Evolutionary conservation across 2,329 filamentous ascomycete species (phyloP).

Genomic region (Xylariaceae sp.): DNA sequence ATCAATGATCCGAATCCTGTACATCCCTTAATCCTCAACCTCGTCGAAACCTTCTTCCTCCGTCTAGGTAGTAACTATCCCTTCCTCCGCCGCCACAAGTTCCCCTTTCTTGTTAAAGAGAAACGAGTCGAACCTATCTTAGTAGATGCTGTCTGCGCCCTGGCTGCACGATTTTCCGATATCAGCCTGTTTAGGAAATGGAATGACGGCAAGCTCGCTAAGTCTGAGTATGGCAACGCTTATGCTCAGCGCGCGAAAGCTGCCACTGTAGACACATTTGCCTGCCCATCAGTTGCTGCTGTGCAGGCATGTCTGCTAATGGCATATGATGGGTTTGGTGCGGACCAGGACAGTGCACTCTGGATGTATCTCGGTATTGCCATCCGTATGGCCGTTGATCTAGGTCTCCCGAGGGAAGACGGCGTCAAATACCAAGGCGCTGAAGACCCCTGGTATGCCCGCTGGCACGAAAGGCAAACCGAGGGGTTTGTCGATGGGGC

Average conservation of each 20-base stretch:
- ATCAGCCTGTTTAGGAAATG: slow-evolving; percentile 59
- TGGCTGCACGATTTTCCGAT: slow-evolving; percentile 82
- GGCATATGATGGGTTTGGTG: slow-evolving; percentile 88
- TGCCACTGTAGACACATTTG: slow-evolving; percentile 82
- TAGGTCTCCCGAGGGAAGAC: slow-evolving; percentile 82
- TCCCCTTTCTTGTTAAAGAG: slow-evolving; percentile 77
- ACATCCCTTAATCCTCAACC: slow-evolving; percentile 74
- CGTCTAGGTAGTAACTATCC: slow-evolving; percentile 87
- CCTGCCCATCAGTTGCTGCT: slow-evolving; percentile 81
- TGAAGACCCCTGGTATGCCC: slow-evolving; percentile 57
- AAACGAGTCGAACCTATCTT: slow-evolving; percentile 84
- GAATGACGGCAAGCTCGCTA: slow-evolving; percentile 55
- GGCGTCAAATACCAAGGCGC: slow-evolving; percentile 70
- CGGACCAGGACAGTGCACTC: slow-evolving; percentile 84
- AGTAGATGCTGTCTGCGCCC: slow-evolving; percentile 83
- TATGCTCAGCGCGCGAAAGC: slow-evolving; percentile 84
- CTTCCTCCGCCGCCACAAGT: slow-evolving; percentile 76
- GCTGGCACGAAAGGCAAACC: slow-evolving; percentile 50
- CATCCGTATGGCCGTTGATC: slow-evolving; percentile 81
- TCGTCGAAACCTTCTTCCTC: slow-evolving; percentile 81
- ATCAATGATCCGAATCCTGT: slow-evolving; percentile 72
- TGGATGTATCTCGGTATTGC: slow-evolving; percentile 95
- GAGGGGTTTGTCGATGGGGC: slow-evolving; percentile 23
- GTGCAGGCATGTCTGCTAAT: slow-evolving; percentile 84
- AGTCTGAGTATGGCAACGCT: slow-evolving; percentile 74